Percentiles rank a stretch among this genome's conserved stretches.
Evolutionary conservation across 768 basidiomycete genomes (phyloP).

Genomic region (Agrocybe praecox): DNA sequence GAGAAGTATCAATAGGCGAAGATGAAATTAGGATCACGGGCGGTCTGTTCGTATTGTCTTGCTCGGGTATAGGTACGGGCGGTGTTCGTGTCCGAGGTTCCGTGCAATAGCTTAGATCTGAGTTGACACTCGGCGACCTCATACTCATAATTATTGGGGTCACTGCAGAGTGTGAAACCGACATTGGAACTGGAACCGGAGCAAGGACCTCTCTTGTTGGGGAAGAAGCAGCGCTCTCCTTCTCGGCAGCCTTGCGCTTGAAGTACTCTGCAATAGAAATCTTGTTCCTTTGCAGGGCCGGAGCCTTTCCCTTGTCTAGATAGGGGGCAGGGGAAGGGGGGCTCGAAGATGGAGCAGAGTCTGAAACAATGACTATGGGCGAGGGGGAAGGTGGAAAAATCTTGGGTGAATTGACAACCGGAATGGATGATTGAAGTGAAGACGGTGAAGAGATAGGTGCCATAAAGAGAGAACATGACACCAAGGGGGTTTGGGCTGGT

Average conservation of each 20-base stretch:
- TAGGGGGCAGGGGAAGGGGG: background rate
- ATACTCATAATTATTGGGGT: background rate
- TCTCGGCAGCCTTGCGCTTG: constrained; percentile 12
- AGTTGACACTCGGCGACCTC: constrained; percentile 12
- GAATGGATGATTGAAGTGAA: too few species aligned
- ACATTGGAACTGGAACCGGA: background rate
- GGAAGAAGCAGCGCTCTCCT: background rate
- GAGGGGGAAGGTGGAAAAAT: background rate
- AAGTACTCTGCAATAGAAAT: constrained; percentile 20
- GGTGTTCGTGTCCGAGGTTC: background rate
- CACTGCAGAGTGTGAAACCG: background rate
- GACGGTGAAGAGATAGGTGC: too few species aligned
- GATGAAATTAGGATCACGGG: background rate
- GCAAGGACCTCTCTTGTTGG: constrained; percentile 1
- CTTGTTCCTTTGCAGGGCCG: background rate
- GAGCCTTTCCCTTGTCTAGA: background rate
- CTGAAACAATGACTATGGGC: background rate
- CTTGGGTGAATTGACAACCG: background rate
- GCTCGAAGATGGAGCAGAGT: background rate
- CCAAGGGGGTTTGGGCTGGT: background rate
- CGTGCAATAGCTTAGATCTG: constrained; percentile 16
- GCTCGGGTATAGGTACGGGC: background rate
- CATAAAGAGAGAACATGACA: background rate
- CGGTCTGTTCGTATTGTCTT: background rate
- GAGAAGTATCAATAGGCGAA: background rate